A percentile compares a stretch with the other conserved stretches of the same genome.
These are phyloP conservation scores for Penicillium sp. DNA, from an alignment of 2,329 filamentous ascomycete genomes.

Conservation along the genomic window DNA sequence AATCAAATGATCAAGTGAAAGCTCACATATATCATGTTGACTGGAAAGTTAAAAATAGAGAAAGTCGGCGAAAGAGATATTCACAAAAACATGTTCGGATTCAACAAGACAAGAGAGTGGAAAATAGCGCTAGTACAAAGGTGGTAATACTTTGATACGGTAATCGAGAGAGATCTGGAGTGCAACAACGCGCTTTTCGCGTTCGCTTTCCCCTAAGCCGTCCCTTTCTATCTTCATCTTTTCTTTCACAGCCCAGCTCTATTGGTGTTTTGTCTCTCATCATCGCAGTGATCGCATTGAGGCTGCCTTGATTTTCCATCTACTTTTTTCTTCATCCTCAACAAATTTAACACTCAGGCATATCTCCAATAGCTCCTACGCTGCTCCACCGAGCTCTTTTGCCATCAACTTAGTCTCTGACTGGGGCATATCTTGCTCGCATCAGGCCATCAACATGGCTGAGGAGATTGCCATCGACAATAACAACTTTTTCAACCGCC, in stretches of 20 bases:
- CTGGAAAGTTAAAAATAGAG: not conserved
- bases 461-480: constrained; percentile 94
- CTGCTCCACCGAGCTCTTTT: not conserved
- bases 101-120: not conserved
- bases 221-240: not conserved
- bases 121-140: constrained; percentile 14
- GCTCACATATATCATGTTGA: not conserved
- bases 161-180: constrained; percentile 6
- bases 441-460: constrained; percentile 49
- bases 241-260: constrained; percentile 3
- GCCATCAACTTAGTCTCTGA: constrained; percentile 4
- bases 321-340: constrained; percentile 1
- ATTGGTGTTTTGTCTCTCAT: not conserved
- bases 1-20: not conserved
- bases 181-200: constrained; percentile 28
- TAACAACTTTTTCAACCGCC: constrained; percentile 87
- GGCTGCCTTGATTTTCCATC: not conserved
- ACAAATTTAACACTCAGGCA: not conserved
- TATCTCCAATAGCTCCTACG: not conserved
- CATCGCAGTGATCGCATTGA: not conserved
- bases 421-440: constrained; percentile 18
- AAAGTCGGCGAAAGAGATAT: not conserved
- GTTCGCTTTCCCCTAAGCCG: constrained; percentile 9
- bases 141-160: constrained; percentile 23
- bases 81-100: not conserved